Base-by-base conservation (phyloP, 495 filamentous ascomycete species). In the Gamarada debralockiae region DNA sequence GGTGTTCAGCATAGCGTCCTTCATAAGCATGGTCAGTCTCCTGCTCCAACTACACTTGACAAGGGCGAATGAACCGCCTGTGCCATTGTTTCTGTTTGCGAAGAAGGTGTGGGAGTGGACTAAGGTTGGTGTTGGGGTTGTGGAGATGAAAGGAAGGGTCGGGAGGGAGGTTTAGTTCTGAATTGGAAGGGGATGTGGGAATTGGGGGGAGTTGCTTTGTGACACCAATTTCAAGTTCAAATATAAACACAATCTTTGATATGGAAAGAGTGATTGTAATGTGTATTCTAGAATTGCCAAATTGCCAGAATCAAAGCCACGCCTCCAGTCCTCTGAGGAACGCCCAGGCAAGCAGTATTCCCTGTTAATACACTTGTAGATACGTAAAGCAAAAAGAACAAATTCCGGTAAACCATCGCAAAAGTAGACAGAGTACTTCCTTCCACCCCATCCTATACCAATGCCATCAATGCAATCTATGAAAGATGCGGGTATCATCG, bases 1-100 rank as follows among this genome's bases (percentile, higher is more conserved):
- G 33, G 83, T 89, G 45, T 87, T 92, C 56, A 87, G 83, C 13
- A 78, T 86, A 54, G 82, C 86, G 9, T 86, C 82, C 65, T 90
- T 87, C 66, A 73, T 88, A 59, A 87, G 79, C 72, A 83, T 90
- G 80, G 80, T 82, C 40, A 78, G 79, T 4, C 70, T 92, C 13
- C 72, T 90, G 10, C 65, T 84, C 9, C 83, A 89, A 56, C 70
- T 89, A 33, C 84, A 90, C 67, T 66, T 83, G 27, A 83, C 81
- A 29, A 76, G 82, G 20, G 75, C 77, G 48, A 82, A 85, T 59
- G 80, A 84, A 56, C 79, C 78, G 0, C 72, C 79, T 27, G 81
- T 87, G 2, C 83, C 85, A 2, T 60, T 85, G 6, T 75, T 84
- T 52, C 69, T 75, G n/a, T 70, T 84, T 53, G 70, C 69, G 15